Conservation (phyloP, 345 rosid species). For the Populus simonii region DNA sequence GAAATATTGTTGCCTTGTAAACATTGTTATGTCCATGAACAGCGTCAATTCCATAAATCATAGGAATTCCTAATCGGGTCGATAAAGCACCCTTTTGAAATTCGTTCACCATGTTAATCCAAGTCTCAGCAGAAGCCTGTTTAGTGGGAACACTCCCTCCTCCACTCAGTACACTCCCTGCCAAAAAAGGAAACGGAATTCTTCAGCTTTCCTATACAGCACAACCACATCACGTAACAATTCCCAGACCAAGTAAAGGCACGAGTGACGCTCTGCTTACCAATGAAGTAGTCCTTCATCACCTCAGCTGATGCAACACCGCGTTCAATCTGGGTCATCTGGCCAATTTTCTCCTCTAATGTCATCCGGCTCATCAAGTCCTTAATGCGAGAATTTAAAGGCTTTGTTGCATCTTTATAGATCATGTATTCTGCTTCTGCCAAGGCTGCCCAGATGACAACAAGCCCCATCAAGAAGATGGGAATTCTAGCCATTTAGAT, state of each 20-base stretch:
- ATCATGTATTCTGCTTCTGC: slow-evolving; percentile 37
- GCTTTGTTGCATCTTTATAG: slow-evolving; percentile 73
- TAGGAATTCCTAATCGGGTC: slow-evolving; percentile 74
- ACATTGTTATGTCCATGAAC: slow-evolving; percentile 92
- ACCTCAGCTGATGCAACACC: slow-evolving; percentile 59
- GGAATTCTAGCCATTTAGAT: slow-evolving; percentile 28
- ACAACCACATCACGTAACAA: background rate
- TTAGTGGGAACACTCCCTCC: slow-evolving; percentile 77
- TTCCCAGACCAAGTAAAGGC: background rate
- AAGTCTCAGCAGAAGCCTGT: slow-evolving; percentile 58
- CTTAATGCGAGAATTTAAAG: slow-evolving; percentile 48
- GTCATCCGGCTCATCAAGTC: slow-evolving; percentile 81
- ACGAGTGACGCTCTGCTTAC: slow-evolving; percentile 28
- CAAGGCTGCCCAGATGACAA: slow-evolving; percentile 21
- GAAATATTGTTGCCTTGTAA: slow-evolving; percentile 79
- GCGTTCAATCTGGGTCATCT: slow-evolving; percentile 90
- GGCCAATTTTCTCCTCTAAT: slow-evolving; percentile 82
- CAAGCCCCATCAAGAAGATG: slow-evolving; percentile 29
- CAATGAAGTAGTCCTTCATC: slow-evolving; percentile 69
- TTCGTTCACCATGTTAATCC: slow-evolving; percentile 73
- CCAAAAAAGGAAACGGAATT: background rate
- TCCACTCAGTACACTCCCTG: slow-evolving; percentile 91
- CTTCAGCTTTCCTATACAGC: background rate
- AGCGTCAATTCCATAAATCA: slow-evolving; percentile 91
- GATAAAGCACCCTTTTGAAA: slow-evolving; percentile 67